Base-by-base conservation (phyloP, 805 yeast genomes). In the Saccharomycopsis synnaedendra region DNA sequence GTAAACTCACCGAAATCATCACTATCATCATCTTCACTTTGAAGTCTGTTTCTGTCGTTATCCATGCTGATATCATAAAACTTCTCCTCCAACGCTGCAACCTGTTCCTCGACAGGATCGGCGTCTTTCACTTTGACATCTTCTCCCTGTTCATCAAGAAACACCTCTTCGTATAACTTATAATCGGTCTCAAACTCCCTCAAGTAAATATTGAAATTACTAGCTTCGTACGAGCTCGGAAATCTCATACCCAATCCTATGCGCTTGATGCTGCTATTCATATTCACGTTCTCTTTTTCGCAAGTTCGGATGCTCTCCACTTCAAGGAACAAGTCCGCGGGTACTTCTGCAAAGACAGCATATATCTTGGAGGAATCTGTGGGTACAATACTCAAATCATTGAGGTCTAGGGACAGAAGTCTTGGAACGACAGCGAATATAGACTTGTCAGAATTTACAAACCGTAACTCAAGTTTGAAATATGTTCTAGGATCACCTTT, bases 1-100 rank as follows among this genome's bases (percentile, higher is more conserved):
- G 44, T 44, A 36, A 51, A 51, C 11, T 51, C 54, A 5, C 54
- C 54, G 39, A 51, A 51, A 31, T 52, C 55, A 8, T 52, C 55
- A 34, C 49, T 53, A 32, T 38, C 39, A n/a, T 52, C 55, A 28
- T 37, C 39, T 5, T 41, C 41, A 31, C 19, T 19, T 19, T 19
- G 19, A 19, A 19, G 19, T 19, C 19, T 19, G 19, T 41, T 48
- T 30, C 31, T 46, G 32, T 44, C 41, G 11, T 48, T 44, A 10
- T 35, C 36, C 41, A 48, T 36, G 27, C 28, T 37, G 10, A 46
- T 39, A 10, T 49, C 50, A 42, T 34, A 32, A 39, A 49, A 45
- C 28, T 39, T 38, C 6, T 40, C 40, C 10, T 37, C 29, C 10
- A 49, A 34, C 5, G 43, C 41, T 5, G 32, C 37, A 47, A n/a